phyloP scores from a whole-genome alignment of 2,329 filamentous ascomycete species.

The Colletotrichum falcatum region DNA sequence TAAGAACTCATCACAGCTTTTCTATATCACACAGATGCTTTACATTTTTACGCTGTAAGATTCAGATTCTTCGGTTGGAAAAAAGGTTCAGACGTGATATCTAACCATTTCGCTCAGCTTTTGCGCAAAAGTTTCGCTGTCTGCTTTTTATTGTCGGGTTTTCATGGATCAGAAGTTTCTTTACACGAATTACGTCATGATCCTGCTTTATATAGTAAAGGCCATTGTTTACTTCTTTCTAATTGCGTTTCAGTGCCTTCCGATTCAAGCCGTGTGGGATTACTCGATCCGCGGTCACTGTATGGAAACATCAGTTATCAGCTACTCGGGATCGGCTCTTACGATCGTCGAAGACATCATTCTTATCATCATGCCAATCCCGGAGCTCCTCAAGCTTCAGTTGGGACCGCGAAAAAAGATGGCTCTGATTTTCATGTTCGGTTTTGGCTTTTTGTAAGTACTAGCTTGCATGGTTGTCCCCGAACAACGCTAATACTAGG shows the following conservation, averaged over 20 bases:
- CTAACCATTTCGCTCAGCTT: no score
- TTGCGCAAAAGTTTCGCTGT: slow-evolving; percentile 45
- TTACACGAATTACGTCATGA: no score
- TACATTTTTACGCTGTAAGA: slow-evolving; percentile 44
- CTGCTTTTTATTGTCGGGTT: slow-evolving; percentile 44
- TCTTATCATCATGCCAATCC: slow-evolving; percentile 39
- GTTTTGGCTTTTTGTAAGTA: slow-evolving; percentile 40
- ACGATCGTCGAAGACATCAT: slow-evolving; percentile 41
- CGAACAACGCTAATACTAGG: not conserved
- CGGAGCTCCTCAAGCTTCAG: slow-evolving; percentile 37
- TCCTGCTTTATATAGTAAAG: no score
- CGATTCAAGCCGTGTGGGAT: slow-evolving; percentile 41
- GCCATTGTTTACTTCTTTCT: slow-evolving; percentile 40
- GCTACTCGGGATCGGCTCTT: slow-evolving; percentile 30
- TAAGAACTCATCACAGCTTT: no score
- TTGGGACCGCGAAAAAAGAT: slow-evolving; percentile 26
- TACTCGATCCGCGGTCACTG: slow-evolving; percentile 23
- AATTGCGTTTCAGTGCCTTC: slow-evolving; percentile 42
- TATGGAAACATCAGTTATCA: slow-evolving; percentile 26
- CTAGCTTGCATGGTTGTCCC: accelerated
- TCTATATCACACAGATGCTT: slow-evolving; percentile 43
- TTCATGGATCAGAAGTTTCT: slow-evolving; percentile 39
- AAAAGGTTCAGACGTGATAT: no score
- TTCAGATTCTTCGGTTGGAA: no score
- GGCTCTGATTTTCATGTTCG: slow-evolving; percentile 39